Evolutionary conservation across 2,329 filamentous ascomycete genomes (phyloP).

Genomic region (Pseudocercospora crystallina): DNA sequence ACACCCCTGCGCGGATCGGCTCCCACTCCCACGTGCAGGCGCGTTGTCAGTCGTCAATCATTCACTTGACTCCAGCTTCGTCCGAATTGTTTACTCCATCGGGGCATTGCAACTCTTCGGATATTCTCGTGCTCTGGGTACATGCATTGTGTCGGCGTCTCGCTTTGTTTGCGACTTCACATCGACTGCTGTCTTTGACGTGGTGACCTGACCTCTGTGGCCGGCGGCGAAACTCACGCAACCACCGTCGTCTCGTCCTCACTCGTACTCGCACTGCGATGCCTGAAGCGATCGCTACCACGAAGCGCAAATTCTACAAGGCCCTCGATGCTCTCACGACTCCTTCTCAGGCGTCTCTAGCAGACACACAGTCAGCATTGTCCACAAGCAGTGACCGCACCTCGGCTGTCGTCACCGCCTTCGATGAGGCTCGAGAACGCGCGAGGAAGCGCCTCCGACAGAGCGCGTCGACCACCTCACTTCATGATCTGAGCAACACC

Average conservation of each 20-base stretch:
- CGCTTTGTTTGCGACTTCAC: too few species aligned
- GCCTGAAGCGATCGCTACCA: conserved; percentile 64
- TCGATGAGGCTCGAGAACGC: conserved; percentile 28
- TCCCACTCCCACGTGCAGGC: too few species aligned
- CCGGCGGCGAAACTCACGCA: too few species aligned
- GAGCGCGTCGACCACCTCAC: conserved; percentile 29
- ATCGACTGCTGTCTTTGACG: too few species aligned
- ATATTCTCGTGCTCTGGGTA: too few species aligned
- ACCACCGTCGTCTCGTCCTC: background rate
- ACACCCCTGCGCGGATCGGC: too few species aligned
- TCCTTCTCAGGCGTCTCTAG: conserved; percentile 44
- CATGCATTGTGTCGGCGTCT: too few species aligned
- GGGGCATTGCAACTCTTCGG: too few species aligned
- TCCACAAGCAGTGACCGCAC: conserved; percentile 28
- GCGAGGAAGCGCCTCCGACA: conserved; percentile 34
- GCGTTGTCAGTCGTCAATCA: too few species aligned
- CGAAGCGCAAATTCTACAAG: conserved; percentile 81
- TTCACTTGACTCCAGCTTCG: too few species aligned
- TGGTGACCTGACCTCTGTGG: too few species aligned
- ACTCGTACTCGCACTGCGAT: conserved; percentile 25
- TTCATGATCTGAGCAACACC: conserved; percentile 18
- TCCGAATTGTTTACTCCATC: too few species aligned
- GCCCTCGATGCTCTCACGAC: conserved; percentile 61
- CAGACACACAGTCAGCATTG: conserved; percentile 33
- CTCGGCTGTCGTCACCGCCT: conserved; percentile 20